A percentile compares a stretch with the other conserved stretches of the same genome.
Evolutionary conservation across 305 asterid species (phyloP).

Genomic region (Fraxinus greggii): DNA sequence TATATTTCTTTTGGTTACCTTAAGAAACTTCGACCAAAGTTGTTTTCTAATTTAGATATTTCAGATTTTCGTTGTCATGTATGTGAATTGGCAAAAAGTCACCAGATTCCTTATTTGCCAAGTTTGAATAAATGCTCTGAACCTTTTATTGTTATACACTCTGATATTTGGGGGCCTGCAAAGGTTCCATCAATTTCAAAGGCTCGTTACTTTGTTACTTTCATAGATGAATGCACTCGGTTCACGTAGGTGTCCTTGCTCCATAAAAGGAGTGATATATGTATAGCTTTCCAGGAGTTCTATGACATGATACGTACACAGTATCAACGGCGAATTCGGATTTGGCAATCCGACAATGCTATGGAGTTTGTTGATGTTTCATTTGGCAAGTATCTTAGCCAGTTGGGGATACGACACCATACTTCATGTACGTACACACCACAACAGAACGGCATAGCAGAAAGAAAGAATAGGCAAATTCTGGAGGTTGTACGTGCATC

Average conservation of each 20-base stretch:
- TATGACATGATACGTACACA: neutral
- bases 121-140: too few species aligned
- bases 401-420: too few species aligned
- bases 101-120: too few species aligned
- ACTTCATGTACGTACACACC: too few species aligned
- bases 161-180: neutral
- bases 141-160: too few species aligned
- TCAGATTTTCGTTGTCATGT: neutral
- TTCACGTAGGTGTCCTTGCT: constrained; percentile 1
- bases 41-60: neutral
- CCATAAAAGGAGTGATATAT: neutral
- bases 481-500: too few species aligned
- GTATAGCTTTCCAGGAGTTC: neutral
- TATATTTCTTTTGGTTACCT: constrained; percentile 4
- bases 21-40: neutral
- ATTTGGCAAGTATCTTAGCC: too few species aligned
- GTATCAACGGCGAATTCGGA: neutral
- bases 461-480: too few species aligned
- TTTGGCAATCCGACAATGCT: constrained; percentile 10
- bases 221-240: neutral
- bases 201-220: neutral
- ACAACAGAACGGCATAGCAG: too few species aligned
- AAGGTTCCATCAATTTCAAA: neutral
- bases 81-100: neutral
- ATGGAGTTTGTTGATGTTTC: neutral